Evolutionary conservation across 2,329 filamentous ascomycete species (phyloP), one percentile per base, ranked within the genome.

Genomic region (Neopestalotiopsis clavispora): DNA sequence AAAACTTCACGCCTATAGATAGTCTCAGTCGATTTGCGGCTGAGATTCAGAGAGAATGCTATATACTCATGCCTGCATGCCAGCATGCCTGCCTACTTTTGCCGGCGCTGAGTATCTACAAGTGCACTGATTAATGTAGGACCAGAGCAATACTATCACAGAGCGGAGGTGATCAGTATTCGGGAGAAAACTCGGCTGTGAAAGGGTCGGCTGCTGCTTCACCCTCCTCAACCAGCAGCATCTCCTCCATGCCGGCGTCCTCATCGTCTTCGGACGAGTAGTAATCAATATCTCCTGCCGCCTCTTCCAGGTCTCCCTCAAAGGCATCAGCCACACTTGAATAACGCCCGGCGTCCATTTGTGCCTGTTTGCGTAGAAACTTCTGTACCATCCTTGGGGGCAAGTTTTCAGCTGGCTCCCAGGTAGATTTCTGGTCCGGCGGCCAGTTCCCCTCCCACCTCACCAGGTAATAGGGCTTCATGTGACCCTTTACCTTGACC

Each of bases 371-470:
- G 45, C 45, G 45, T 4, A 82, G 70, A 68, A 84, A 89, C 2
- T 77, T 77, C 6, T 75, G 77, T 1, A 88, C 78, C 52, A 88
- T 73, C 0, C 69, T 69, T 0, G 74, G 68, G 0, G 84, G 76
- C 2, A 90, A 82, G 66, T 89, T 87, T 3, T 81, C 81, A 70
- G 85, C 83, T 0, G 87, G 87, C 72, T 90, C 87, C 87, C 87
- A 90, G 0, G 87, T 86, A 0, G 86, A 85, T 67, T 90, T 89
- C 73, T 89, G 82, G 9, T 84, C 84, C 0, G 81, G 77, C 0
- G 87, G 86, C 87, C 87, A 90, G 69, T 87, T 77, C 7, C 87
- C 87, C 59, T 83, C 83, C 87, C 87, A 90, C 6, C 84, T 82
- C 1, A 90, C 86, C 38, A 83, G 79, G 75, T 86, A 90, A 68